Percentiles rank a stretch among this genome's conserved stretches.
These are phyloP conservation scores for Daldinia sp. DNA, from an alignment of 2,329 filamentous ascomycete genomes.

Conservation along the genomic window DNA sequence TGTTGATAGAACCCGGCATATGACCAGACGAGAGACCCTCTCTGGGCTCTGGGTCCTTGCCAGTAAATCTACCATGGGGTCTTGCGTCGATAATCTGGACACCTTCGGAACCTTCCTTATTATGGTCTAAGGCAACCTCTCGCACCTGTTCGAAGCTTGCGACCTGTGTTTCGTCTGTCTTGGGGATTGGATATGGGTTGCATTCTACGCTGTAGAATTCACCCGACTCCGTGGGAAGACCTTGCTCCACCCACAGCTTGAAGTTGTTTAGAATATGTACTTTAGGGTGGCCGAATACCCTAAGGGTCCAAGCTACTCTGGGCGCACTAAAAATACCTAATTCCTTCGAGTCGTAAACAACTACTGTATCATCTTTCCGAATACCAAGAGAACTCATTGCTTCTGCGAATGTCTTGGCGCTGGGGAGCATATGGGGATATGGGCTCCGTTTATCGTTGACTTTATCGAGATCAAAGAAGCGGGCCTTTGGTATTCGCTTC, in stretches of 20 bases:
- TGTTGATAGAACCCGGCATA: conserved; percentile 84
- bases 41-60: conserved; percentile 84
- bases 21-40: conserved; percentile 88
- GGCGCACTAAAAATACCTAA: conserved; percentile 94
- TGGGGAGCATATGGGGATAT: conserved; percentile 97
- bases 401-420: conserved; percentile 78
- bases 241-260: conserved; percentile 87
- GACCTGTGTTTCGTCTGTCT: conserved; percentile 70
- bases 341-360: conserved; percentile 93
- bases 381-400: conserved; percentile 93
- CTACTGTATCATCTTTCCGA: conserved; percentile 83
- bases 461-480: conserved; percentile 96
- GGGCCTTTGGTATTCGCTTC: conserved; percentile 84
- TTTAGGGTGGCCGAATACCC: conserved; percentile 85
- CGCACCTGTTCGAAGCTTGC: conserved; percentile 84
- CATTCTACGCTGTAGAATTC: conserved; percentile 73
- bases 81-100: conserved; percentile 91
- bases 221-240: conserved; percentile 83
- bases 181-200: conserved; percentile 69
- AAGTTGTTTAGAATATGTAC: conserved; percentile 98
- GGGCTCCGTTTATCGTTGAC: conserved; percentile 87
- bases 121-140: conserved; percentile 76
- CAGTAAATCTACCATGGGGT: conserved; percentile 79
- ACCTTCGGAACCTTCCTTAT: conserved; percentile 83
- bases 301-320: conserved; percentile 91